Percentiles rank a stretch among this genome's conserved stretches.
These are phyloP conservation scores for Rosa multiflora DNA, from an alignment of 306 rosid species.

Conservation along the genomic window DNA sequence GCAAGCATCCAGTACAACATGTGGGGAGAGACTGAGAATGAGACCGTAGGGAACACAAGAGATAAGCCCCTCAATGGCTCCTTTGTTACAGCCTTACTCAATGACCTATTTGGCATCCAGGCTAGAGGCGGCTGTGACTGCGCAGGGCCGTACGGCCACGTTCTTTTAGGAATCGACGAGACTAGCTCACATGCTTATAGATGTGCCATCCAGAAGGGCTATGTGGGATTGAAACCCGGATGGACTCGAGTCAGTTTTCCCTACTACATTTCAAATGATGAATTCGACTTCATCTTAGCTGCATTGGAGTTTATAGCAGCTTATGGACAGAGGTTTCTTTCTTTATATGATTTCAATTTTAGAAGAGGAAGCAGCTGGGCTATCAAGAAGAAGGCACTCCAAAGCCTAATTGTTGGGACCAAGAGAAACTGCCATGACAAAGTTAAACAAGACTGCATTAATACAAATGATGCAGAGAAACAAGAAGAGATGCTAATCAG, in stretches of 20 bases:
- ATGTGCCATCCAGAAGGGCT: conserved; percentile 67
- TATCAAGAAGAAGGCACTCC: conserved; percentile 39
- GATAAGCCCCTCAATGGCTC: conserved; percentile 79
- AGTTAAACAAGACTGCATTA: not conserved
- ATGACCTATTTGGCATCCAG: conserved; percentile 83
- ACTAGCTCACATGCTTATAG: conserved; percentile 48
- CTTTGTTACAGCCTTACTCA: conserved; percentile 69
- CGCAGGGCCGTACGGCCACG: conserved; percentile 87
- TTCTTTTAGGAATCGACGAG: conserved; percentile 52
- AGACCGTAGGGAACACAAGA: conserved; percentile 36
- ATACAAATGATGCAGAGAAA: conserved; percentile 18
- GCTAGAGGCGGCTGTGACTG: conserved; percentile 89
- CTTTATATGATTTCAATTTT: conserved; percentile 55
- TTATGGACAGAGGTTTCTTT: conserved; percentile 76
- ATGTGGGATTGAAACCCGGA: conserved; percentile 75
- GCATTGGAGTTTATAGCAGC: conserved; percentile 71
- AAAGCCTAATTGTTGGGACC: conserved; percentile 21
- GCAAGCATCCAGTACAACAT: conserved; percentile 13
- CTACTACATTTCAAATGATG: conserved; percentile 68
- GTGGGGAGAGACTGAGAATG: conserved; percentile 47
- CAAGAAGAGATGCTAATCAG: not conserved
- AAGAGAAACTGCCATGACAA: conserved; percentile 25
- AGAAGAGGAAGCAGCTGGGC: conserved; percentile 67
- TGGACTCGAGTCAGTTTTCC: conserved; percentile 91
- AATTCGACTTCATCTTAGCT: conserved; percentile 63